A percentile compares a stretch with the other conserved stretches of the same genome.
These are phyloP conservation scores for Abelmoschus esculentus DNA, from an alignment of 345 rosid genomes.

Conservation along the genomic window DNA sequence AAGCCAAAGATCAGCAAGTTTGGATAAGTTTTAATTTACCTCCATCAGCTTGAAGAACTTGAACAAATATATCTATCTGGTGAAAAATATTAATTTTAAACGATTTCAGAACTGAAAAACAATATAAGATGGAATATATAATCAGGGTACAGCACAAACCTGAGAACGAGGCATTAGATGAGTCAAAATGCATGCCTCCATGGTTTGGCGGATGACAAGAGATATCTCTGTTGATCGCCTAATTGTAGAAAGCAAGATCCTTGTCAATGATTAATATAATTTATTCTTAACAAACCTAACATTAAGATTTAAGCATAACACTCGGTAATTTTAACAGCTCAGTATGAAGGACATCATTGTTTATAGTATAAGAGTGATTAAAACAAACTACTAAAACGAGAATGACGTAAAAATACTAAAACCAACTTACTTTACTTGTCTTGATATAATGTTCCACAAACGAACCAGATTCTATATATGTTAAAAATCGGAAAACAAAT, in stretches of 20 bases:
- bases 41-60: slow-evolving; percentile 98
- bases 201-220: slow-evolving; percentile 81
- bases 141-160: slow-evolving; percentile 32
- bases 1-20: not conserved
- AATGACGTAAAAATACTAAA: no score
- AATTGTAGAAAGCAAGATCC: slow-evolving; percentile 14
- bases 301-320: no score
- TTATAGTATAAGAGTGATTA: no score
- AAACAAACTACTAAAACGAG: no score
- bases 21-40: slow-evolving; percentile 37
- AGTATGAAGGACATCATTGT: no score
- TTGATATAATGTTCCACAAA: no score
- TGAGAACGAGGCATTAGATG: slow-evolving; percentile 86
- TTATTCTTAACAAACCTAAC: not conserved
- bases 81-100: not conserved
- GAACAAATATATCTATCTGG: slow-evolving; percentile 90
- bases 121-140: not conserved
- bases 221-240: slow-evolving; percentile 98
- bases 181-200: slow-evolving; percentile 88
- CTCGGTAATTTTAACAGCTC: no score
- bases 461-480: no score
- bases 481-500: no score
- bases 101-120: not conserved
- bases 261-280: not conserved
- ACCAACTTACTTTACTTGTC: no score